Percentiles rank a stretch among this genome's conserved stretches.
phyloP scores from a whole-genome alignment of 331 rosid genomes.

The Acacia pycnantha region DNA sequence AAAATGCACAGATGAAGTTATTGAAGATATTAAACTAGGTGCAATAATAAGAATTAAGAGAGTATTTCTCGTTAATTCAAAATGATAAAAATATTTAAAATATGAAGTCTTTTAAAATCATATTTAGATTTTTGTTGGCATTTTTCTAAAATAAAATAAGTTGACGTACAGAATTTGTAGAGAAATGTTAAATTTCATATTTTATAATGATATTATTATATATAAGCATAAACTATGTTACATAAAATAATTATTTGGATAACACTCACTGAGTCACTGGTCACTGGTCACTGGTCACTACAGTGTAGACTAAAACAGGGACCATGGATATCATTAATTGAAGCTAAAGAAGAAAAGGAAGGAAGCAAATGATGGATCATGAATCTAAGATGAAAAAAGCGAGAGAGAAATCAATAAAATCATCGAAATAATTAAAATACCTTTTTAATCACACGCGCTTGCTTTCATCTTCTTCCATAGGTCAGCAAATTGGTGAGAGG shows the following conservation, averaged over 20 bases:
- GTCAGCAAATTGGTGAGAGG: constrained; percentile 7
- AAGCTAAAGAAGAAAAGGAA: background rate
- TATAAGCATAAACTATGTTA: background rate
- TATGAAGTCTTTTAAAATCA: background rate
- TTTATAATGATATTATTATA: too few relatives aligned
- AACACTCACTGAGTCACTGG: too few relatives aligned
- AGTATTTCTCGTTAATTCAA: background rate
- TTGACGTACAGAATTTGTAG: background rate
- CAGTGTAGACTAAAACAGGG: background rate
- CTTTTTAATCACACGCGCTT: constrained; percentile 14
- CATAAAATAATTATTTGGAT: background rate
- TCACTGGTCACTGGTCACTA: background rate
- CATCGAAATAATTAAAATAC: constrained; percentile 16
- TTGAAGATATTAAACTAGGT: too few relatives aligned
- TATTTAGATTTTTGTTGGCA: background rate
- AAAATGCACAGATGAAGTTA: too few relatives aligned
- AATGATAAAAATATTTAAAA: background rate
- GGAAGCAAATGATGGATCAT: background rate
- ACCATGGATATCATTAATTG: background rate
- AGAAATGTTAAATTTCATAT: too few relatives aligned
- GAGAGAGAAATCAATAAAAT: constrained; percentile 15
- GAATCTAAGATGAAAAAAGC: background rate
- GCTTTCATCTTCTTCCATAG: background rate
- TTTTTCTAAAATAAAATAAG: background rate
- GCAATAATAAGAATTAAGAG: too few relatives aligned